A percentile compares a stretch with the other conserved stretches of the same genome.
phyloP scores from a whole-genome alignment of 805 yeast species.

The Candida schatavii region DNA sequence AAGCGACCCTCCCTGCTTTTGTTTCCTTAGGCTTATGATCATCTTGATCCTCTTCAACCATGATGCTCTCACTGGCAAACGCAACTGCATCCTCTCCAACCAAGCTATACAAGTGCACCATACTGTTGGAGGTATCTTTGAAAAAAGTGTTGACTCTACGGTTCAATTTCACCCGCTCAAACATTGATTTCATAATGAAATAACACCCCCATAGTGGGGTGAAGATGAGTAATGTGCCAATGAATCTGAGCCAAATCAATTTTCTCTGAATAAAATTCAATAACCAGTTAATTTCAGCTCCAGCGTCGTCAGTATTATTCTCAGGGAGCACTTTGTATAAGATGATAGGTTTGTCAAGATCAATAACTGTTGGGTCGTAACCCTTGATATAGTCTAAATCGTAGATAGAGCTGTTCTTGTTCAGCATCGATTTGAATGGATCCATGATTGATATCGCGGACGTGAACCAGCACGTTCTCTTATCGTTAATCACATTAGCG shows the following conservation, averaged over 20 bases:
- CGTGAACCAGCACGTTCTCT: conserved; percentile 81
- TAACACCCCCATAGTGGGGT: conserved; percentile 67
- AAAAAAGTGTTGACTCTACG: conserved; percentile 27
- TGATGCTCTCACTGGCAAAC: conserved; percentile 2
- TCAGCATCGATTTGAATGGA: conserved; percentile 55
- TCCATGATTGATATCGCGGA: conserved; percentile 64
- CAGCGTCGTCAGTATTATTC: conserved; percentile 6
- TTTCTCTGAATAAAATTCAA: conserved; percentile 33
- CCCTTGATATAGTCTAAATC: conserved; percentile 45
- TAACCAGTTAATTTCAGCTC: not conserved
- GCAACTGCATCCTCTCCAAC: conserved; percentile 11
- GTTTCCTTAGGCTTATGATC: not conserved
- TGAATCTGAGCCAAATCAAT: conserved; percentile 48
- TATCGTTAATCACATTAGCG: conserved; percentile 77
- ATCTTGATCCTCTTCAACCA: conserved; percentile 6
- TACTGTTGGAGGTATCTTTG: conserved; percentile 23
- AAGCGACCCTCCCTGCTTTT: not conserved
- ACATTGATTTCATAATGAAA: conserved; percentile 42
- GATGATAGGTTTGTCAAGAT: conserved; percentile 44
- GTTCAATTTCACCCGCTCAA: conserved; percentile 33
- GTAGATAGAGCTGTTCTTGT: conserved; percentile 34
- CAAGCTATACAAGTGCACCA: conserved; percentile 26
- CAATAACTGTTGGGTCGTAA: conserved; percentile 58
- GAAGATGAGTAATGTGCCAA: conserved; percentile 45
- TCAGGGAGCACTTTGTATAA: conserved; percentile 2